Conservation (phyloP, 495 filamentous ascomycete genomes). For the Penicillium arizonense region DNA sequence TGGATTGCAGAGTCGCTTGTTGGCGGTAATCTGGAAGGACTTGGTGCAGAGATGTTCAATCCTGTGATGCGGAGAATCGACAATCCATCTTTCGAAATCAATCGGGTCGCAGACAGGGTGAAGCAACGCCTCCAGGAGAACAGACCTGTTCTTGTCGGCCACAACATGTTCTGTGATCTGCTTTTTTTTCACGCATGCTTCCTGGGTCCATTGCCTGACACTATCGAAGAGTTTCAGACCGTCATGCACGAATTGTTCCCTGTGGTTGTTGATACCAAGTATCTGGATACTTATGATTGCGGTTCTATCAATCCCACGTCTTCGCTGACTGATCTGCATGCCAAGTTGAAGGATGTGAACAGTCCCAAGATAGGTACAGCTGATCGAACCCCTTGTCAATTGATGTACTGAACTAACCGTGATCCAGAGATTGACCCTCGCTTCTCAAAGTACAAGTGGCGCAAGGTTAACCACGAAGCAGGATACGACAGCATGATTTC, state of each 20-base stretch:
- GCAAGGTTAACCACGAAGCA: slow-evolving; percentile 58
- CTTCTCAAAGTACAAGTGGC: slow-evolving; percentile 48
- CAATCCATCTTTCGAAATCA: slow-evolving; percentile 28
- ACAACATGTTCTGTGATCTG: slow-evolving; percentile 76
- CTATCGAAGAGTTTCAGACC: slow-evolving; percentile 57
- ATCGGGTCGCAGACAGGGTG: slow-evolving; percentile 24
- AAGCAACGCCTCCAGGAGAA: slow-evolving; percentile 43
- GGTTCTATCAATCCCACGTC: slow-evolving; percentile 49
- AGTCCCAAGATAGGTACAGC: slow-evolving; percentile 47
- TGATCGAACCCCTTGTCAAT: neutral
- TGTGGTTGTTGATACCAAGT: slow-evolving; percentile 74
- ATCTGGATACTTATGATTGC: slow-evolving; percentile 59
- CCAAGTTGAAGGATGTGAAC: slow-evolving; percentile 33
- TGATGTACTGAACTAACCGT: neutral
- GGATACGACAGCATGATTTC: slow-evolving; percentile 74
- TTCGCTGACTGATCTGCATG: slow-evolving; percentile 50
- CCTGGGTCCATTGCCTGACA: slow-evolving; percentile 61
- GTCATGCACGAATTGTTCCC: slow-evolving; percentile 61
- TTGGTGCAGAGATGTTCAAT: slow-evolving; percentile 46
- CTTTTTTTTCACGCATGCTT: slow-evolving; percentile 70
- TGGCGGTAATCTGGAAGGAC: slow-evolving; percentile 52
- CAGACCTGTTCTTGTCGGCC: slow-evolving; percentile 62
- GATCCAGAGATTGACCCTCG: slow-evolving; percentile 29
- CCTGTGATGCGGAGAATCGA: slow-evolving; percentile 41
- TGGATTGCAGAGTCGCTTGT: slow-evolving; percentile 69